Evolutionary conservation across 257 asterid species (phyloP), one percentile per base, ranked within the genome.

Genomic region (Solanum commersonii): DNA sequence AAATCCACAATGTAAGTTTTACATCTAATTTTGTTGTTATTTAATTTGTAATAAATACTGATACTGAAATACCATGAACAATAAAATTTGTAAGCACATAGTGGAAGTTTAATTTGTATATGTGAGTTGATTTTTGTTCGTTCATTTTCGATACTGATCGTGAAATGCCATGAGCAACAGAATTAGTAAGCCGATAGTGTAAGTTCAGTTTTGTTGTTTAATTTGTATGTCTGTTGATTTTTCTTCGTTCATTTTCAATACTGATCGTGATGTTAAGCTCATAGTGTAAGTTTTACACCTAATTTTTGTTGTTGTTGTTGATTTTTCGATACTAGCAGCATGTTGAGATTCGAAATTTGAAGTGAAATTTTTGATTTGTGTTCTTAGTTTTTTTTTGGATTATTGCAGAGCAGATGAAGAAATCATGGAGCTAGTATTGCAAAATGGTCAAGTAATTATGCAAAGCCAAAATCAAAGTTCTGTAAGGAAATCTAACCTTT

Each of bases 351-450:
- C 15, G 4, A n/a, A 31, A 84, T 59, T 34, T 40, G 7, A 35
- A 12, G 35, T 27, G 27, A 74, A 25, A n/a, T 8, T 65, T 65
- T 27, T 10, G 0, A 8, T 3, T 71, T 71, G 8, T 29, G 4
- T 35, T 2, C 33, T 22, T 18, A 12, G 16, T 44, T 20, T 38
- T 42, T 31, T 38, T 74, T 9, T 27, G 20, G 22, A 33, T 29
- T 31, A 2, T 86, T 18, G 0, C 84, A 76, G 90, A 84, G 49
- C 65, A 33, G 88, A 85, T 18, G 90, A 89, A 27, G 90, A 85
- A 22, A 34, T 87, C 23, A 89, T 89, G 90, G 92, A 90, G 90
- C 79, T 89, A 73, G 18, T 87, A 73, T 90, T 90, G 92, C 89
- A 90, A 37, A 83, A 89, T 83, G 92, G 89, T 6, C 88, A 38